Evolutionary conservation across 371 early-diverging fungal genomes (phyloP).

Genomic region (Zancudomyces culisetae): DNA sequence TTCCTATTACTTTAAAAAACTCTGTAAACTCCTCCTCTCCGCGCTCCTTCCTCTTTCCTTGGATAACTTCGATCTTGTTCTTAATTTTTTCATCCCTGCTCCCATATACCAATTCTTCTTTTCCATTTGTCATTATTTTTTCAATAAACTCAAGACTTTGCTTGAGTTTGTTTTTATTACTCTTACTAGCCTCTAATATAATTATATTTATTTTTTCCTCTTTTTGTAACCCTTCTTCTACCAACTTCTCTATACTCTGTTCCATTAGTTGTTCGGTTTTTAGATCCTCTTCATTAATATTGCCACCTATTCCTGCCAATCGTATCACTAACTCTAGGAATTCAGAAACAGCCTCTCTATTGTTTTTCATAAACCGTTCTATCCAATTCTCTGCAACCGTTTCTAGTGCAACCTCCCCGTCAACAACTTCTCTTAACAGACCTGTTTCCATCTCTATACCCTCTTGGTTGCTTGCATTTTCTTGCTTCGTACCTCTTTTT

Average conservation of each 20-base stretch:
- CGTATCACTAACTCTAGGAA: constrained; percentile 14
- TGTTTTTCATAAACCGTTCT: constrained; percentile 18
- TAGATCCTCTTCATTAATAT: constrained; percentile 7
- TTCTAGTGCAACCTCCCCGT: constrained; percentile 14
- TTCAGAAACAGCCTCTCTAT: constrained; percentile 11
- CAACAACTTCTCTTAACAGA: constrained; percentile 6
- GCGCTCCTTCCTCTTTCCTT: constrained; percentile 7
- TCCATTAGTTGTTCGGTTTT: constrained; percentile 20
- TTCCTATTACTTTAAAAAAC: constrained; percentile 30
- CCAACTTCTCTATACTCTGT: constrained; percentile 17
- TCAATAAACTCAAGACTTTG: constrained; percentile 37
- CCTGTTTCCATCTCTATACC: not conserved
- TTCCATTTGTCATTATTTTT: constrained; percentile 35
- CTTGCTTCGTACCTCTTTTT: no score
- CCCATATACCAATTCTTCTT: constrained; percentile 37
- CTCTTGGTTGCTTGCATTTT: no score
- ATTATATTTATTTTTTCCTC: constrained; percentile 32
- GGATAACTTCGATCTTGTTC: not conserved
- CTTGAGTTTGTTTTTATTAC: constrained; percentile 31
- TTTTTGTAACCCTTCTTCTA: constrained; percentile 2
- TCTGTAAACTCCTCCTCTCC: constrained; percentile 6
- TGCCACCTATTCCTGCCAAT: constrained; percentile 15
- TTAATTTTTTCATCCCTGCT: constrained; percentile 8
- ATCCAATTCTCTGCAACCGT: constrained; percentile 33
- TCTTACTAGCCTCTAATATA: constrained; percentile 39